Evolutionary conservation across 2,329 filamentous ascomycete genomes (phyloP).

Genomic region (Fusarium neocosmosporiellum): DNA sequence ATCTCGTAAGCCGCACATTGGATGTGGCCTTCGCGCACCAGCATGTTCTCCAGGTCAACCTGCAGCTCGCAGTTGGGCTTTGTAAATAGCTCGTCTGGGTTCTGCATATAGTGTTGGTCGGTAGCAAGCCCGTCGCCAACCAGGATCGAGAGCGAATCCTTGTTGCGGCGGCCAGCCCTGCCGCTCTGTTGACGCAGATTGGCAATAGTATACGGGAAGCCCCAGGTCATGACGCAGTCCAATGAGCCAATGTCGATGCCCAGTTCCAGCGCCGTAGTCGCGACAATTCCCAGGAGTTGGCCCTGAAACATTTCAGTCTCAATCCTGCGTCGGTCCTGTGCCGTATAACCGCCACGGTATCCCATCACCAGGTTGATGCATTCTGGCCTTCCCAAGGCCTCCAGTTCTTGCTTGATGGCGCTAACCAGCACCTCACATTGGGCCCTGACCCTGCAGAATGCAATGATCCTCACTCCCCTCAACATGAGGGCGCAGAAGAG

Average conservation of each 20-base stretch:
- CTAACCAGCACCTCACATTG: conserved; percentile 87
- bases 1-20: conserved; percentile 97
- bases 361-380: conserved; percentile 88
- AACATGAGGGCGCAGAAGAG: conserved; percentile 92
- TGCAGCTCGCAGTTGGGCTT: conserved; percentile 90
- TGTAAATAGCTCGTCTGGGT: conserved; percentile 92
- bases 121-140: conserved; percentile 90
- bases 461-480: conserved; percentile 89
- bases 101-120: conserved; percentile 97
- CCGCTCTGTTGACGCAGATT: conserved; percentile 96
- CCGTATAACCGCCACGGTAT: conserved; percentile 94
- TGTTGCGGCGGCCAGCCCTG: conserved; percentile 89
- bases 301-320: conserved; percentile 98
- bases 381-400: conserved; percentile 77
- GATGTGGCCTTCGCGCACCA: conserved; percentile 91
- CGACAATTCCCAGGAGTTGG: conserved; percentile 90
- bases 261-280: conserved; percentile 91
- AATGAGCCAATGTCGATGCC: conserved; percentile 95
- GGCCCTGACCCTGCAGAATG: conserved; percentile 89
- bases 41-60: conserved; percentile 90
- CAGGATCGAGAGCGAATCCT: conserved; percentile 90
- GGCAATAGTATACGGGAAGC: conserved; percentile 95
- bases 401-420: conserved; percentile 82
- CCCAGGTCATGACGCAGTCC: conserved; percentile 92
- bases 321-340: conserved; percentile 87